These are phyloP conservation scores for Blastocystis sp. DNA, from an alignment of 352 stramenopile species.

Conservation along the genomic window DNA sequence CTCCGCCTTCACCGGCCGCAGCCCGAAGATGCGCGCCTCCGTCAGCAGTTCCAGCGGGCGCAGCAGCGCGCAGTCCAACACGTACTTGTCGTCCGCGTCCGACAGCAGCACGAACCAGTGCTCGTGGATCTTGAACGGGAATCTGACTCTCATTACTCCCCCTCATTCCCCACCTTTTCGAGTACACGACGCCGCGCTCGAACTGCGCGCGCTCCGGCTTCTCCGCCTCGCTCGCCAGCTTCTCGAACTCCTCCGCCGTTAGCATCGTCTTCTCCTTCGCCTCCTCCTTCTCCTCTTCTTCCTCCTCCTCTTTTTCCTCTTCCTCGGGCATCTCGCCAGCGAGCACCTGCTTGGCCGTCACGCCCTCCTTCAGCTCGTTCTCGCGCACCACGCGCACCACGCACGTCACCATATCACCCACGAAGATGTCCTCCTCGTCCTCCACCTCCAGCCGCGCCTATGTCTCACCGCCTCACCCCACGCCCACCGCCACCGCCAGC, in stretches of 20 bases:
- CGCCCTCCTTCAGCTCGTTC: no score
- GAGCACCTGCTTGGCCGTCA: not conserved
- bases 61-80: not conserved
- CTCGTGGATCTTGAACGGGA: conserved; percentile 31
- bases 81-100: conserved; percentile 19
- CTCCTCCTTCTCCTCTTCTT: conserved; percentile 16
- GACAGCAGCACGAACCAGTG: conserved; percentile 45
- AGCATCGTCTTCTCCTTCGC: not conserved
- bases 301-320: not conserved
- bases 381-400: conserved; percentile 73
- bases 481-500: not conserved
- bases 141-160: not conserved
- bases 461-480: not conserved
- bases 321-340: not conserved
- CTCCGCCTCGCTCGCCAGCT: not conserved
- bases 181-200: conserved; percentile 8
- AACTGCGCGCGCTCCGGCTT: not conserved
- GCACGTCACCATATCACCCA: conserved; percentile 85
- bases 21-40: not conserved
- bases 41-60: not conserved
- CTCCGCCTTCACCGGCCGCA: not conserved
- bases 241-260: not conserved
- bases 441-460: conserved; percentile 74
- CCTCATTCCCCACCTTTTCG: conserved; percentile 2
- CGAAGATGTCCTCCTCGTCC: conserved; percentile 82